Evolutionary conservation across 1,139 yeast genomes (phyloP).

Genomic region (Wickerhamiella infanticola): DNA sequence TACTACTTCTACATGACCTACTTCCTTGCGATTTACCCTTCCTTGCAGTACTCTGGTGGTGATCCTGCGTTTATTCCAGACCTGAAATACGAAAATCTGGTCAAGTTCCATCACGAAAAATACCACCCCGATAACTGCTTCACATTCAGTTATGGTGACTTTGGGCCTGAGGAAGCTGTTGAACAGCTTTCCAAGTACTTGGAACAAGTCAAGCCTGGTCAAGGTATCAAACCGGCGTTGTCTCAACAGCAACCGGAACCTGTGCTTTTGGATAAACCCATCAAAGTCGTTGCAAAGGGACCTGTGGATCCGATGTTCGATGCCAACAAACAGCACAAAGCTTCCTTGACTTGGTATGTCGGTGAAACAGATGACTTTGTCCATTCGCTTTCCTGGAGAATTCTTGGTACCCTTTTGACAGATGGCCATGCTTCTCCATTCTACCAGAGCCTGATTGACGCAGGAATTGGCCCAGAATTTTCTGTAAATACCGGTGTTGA

Average conservation of each 20-base stretch:
- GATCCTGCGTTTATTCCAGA: slow-evolving; percentile 73
- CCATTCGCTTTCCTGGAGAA: slow-evolving; percentile 56
- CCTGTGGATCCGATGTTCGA: slow-evolving; percentile 79
- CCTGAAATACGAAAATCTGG: slow-evolving; percentile 55
- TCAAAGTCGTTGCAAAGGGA: slow-evolving; percentile 35
- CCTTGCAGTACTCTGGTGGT: slow-evolving; percentile 85
- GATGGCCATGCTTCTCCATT: slow-evolving; percentile 92
- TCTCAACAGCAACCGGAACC: slow-evolving; percentile 25
- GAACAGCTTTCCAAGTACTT: slow-evolving; percentile 38
- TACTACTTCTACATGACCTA: slow-evolving; percentile 74
- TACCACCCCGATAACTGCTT: slow-evolving; percentile 87
- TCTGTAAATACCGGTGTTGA: slow-evolving; percentile 83
- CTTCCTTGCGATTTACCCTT: slow-evolving; percentile 73
- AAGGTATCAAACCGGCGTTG: slow-evolving; percentile 3
- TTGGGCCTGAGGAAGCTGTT: slow-evolving; percentile 50
- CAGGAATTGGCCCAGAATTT: slow-evolving; percentile 75
- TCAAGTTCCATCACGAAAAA: slow-evolving; percentile 53
- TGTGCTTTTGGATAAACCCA: slow-evolving; percentile 26
- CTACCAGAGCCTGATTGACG: slow-evolving; percentile 69
- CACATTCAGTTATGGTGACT: slow-evolving; percentile 76
- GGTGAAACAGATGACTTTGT: slow-evolving; percentile 60
- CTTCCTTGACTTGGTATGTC: slow-evolving; percentile 77
- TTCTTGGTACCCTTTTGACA: slow-evolving; percentile 54
- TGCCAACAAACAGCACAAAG: slow-evolving; percentile 50
- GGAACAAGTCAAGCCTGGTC: slow-evolving; percentile 19